Conservation (phyloP, 495 filamentous ascomycete species). For the Aspergillus saccharolyticus region DNA sequence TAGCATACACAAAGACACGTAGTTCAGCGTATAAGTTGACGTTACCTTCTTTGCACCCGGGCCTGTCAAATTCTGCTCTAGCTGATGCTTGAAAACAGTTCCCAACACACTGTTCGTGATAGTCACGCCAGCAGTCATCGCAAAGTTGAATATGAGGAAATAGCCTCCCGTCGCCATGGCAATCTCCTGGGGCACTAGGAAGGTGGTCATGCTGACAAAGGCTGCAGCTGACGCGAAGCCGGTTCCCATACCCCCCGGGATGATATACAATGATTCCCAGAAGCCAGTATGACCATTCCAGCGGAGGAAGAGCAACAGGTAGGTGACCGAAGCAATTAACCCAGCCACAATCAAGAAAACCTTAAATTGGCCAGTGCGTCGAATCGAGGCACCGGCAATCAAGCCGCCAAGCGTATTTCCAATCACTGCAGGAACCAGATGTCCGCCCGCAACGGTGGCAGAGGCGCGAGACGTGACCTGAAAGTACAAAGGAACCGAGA, state of each 20-base stretch:
- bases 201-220: slow-evolving; percentile 54
- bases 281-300: slow-evolving; percentile 60
- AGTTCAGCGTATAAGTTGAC: background rate
- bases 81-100: slow-evolving; percentile 27
- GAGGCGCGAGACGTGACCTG: slow-evolving; percentile 55
- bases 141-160: slow-evolving; percentile 47
- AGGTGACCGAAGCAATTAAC: slow-evolving; percentile 44
- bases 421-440: slow-evolving; percentile 59
- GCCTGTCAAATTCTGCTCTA: slow-evolving; percentile 26
- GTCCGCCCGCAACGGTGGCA: slow-evolving; percentile 52
- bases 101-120: slow-evolving; percentile 41
- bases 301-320: slow-evolving; percentile 49
- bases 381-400: slow-evolving; percentile 52
- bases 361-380: slow-evolving; percentile 57
- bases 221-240: slow-evolving; percentile 48
- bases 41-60: slow-evolving; percentile 25
- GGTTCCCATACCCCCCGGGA: slow-evolving; percentile 53
- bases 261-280: slow-evolving; percentile 59
- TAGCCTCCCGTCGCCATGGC: slow-evolving; percentile 53
- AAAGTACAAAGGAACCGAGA: slow-evolving; percentile 61
- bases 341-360: slow-evolving; percentile 47
- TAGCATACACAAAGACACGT: background rate
- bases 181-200: slow-evolving; percentile 45
- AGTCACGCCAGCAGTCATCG: slow-evolving; percentile 49
- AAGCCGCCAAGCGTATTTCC: slow-evolving; percentile 63